These are phyloP conservation scores for Periconia sp. DNA, from an alignment of 2,329 filamentous ascomycete species.

Conservation along the genomic window DNA sequence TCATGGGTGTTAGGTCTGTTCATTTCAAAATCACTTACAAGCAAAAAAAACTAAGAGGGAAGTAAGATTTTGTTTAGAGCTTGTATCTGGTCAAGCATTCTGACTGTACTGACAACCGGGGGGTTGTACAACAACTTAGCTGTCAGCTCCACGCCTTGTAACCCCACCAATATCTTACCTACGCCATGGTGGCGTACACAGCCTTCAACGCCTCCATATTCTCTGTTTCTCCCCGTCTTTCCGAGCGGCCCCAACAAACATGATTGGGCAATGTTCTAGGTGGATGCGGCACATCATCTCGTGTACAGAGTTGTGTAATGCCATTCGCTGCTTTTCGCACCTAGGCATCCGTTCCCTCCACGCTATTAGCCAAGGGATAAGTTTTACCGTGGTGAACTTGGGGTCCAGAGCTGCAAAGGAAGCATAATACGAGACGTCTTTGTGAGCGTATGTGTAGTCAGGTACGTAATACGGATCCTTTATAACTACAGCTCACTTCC, in stretches of 20 bases:
- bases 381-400: not conserved
- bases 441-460: not conserved
- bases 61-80: no score
- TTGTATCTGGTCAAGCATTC: no score
- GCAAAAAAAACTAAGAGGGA: no score
- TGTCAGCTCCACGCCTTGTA: not conserved
- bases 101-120: no score
- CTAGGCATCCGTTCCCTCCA: not conserved
- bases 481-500: not conserved
- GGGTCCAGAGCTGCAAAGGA: not conserved
- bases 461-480: not conserved
- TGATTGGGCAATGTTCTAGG: no score
- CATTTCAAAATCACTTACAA: not conserved
- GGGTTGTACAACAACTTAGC: no score
- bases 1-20: not conserved
- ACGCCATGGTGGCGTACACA: not conserved
- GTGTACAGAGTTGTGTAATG: no score
- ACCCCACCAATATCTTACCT: not conserved
- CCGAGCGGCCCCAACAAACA: no score
- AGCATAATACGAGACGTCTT: not conserved
- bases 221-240: not conserved
- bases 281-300: no score
- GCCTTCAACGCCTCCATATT: not conserved
- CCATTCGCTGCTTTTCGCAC: not conserved
- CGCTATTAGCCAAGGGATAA: not conserved